Evolutionary conservation across 306 rosid genomes (phyloP).

Genomic region (Cucurbita pepo): DNA sequence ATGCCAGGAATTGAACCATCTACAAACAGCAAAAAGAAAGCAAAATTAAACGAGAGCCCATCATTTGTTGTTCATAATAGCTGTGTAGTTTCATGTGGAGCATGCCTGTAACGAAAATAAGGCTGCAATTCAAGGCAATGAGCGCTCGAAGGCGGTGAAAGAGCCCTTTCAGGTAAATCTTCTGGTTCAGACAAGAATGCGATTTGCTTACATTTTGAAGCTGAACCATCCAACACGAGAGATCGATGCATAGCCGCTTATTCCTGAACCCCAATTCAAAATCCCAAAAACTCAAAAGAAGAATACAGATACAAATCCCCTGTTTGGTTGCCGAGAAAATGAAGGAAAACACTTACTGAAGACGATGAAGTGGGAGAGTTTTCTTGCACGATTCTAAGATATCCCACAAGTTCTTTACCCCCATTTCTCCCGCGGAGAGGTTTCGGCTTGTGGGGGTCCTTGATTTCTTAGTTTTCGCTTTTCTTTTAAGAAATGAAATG

Average conservation of each 20-base stretch:
- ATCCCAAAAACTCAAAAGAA: conserved; percentile 3
- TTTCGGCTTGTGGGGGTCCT: background rate
- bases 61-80: conserved; percentile 2
- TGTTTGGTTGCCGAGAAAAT: background rate
- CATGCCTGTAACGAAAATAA: conserved; percentile 53
- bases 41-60: background rate
- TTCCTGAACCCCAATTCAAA: conserved; percentile 37
- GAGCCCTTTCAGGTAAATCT: conserved; percentile 46
- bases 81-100: background rate
- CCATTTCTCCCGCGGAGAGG: conserved; percentile 24
- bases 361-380: conserved; percentile 56
- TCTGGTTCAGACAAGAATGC: conserved; percentile 30
- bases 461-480: background rate
- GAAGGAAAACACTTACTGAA: conserved; percentile 26
- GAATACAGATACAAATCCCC: background rate
- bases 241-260: conserved; percentile 70
- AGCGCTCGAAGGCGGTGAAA: conserved; percentile 77
- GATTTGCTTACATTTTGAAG: conserved; percentile 54
- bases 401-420: conserved; percentile 73
- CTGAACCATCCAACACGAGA: conserved; percentile 80
- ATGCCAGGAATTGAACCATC: conserved; percentile 89
- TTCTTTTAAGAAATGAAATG: background rate
- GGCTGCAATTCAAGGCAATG: conserved; percentile 55
- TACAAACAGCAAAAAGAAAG: conserved; percentile 14
- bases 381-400: conserved; percentile 78